Conservation (phyloP, 768 basidiomycete species). For the Agrocybe pediades region DNA sequence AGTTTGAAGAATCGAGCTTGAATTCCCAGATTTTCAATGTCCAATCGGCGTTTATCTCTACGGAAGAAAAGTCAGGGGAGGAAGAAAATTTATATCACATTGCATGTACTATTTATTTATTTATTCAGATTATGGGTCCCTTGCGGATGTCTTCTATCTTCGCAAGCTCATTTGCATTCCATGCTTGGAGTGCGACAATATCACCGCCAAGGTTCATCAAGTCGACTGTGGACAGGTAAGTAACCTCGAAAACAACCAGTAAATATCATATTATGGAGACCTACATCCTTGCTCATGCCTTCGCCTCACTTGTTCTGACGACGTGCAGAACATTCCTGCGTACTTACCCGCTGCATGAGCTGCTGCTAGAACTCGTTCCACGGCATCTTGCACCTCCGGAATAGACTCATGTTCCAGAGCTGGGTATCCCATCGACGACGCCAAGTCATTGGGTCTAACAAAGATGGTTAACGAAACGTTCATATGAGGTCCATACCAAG, state of each 20-base stretch:
- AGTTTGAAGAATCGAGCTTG: neutral
- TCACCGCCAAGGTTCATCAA: constrained; percentile 24
- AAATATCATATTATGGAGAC: neutral
- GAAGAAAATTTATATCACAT: neutral
- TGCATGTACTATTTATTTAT: neutral
- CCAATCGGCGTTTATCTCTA: no score
- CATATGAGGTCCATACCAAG: neutral
- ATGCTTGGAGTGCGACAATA: constrained; percentile 17
- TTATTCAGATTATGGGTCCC: neutral
- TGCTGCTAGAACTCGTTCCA: constrained; percentile 16
- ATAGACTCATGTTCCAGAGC: constrained; percentile 18
- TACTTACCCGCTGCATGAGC: constrained; percentile 21
- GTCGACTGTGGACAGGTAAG: constrained; percentile 11
- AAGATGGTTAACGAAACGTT: neutral
- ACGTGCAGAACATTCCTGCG: constrained; percentile 23
- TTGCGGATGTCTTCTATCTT: constrained; percentile 12
- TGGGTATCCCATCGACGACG: constrained; percentile 19
- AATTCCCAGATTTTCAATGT: no score
- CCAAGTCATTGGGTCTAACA: constrained; percentile 21
- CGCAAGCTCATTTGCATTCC: constrained; percentile 16
- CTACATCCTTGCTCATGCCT: constrained; percentile 21
- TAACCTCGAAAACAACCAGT: neutral
- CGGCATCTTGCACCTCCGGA: constrained; percentile 20
- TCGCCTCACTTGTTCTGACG: constrained; percentile 15
- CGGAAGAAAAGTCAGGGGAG: neutral